Conservation (phyloP, 805 yeast genomes). For the Myxozyma kluyveri region DNA sequence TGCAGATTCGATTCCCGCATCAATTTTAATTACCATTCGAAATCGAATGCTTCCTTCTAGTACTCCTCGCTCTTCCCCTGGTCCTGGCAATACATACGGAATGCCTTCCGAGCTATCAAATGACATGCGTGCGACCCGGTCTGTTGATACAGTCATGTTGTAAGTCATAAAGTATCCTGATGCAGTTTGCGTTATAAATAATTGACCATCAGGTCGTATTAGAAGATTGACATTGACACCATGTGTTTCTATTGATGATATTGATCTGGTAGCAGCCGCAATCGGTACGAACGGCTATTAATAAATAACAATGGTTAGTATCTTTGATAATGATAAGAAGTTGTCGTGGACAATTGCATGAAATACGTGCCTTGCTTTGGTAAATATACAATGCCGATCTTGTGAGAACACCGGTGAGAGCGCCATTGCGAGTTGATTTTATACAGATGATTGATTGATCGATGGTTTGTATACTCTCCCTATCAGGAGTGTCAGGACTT, state of each 20-base stretch:
- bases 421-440: slow-evolving; percentile 34
- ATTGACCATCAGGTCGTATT: slow-evolving; percentile 47
- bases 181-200: slow-evolving; percentile 35
- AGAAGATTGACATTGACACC: slow-evolving; percentile 47
- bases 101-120: slow-evolving; percentile 15
- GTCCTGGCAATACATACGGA: slow-evolving; percentile 38
- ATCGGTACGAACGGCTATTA: slow-evolving; percentile 47
- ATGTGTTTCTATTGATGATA: slow-evolving; percentile 45
- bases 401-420: slow-evolving; percentile 41
- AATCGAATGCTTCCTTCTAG: slow-evolving; percentile 36
- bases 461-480: slow-evolving; percentile 10
- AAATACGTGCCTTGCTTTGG: slow-evolving; percentile 36
- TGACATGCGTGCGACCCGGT: slow-evolving; percentile 11
- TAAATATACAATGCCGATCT: slow-evolving; percentile 42
- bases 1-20: slow-evolving; percentile 35
- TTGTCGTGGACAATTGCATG: background rate
- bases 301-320: background rate
- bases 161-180: slow-evolving; percentile 29
- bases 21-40: slow-evolving; percentile 34
- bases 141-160: slow-evolving; percentile 15
- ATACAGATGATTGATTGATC: slow-evolving; percentile 40
- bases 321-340: background rate
- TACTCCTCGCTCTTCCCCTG: slow-evolving; percentile 43
- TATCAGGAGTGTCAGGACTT: background rate
- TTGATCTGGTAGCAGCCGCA: slow-evolving; percentile 47